Evolutionary conservation across 2,329 filamentous ascomycete genomes (phyloP).

Genomic region (Colletotrichum acutatum): DNA sequence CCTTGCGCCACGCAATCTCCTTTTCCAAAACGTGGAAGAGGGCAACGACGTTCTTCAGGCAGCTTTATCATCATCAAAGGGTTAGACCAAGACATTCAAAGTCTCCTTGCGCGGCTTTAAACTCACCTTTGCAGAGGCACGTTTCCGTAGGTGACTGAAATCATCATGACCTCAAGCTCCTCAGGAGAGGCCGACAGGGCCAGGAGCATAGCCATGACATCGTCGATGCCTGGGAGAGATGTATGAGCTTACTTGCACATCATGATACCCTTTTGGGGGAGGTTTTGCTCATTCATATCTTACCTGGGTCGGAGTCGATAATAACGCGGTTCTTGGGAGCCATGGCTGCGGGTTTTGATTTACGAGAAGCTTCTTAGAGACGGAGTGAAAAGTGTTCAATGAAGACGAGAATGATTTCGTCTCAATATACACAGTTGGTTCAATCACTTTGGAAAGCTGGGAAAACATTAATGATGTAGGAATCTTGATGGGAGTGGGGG

Average conservation of each 20-base stretch:
- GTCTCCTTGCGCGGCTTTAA: not conserved
- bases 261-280: not conserved
- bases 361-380: not conserved
- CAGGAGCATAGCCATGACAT: conserved; percentile 87
- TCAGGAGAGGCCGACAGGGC: conserved; percentile 84
- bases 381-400: not conserved
- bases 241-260: not conserved
- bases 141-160: conserved; percentile 95
- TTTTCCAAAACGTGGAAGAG: conserved; percentile 93
- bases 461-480: not conserved
- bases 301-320: conserved; percentile 94
- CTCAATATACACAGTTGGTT: not conserved
- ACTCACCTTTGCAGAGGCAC: conserved; percentile 83
- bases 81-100: not conserved
- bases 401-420: not conserved
- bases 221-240: conserved; percentile 76
- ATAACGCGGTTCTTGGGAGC: conserved; percentile 81
- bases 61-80: conserved; percentile 65
- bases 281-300: conserved; percentile 22
- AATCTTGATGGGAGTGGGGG: conserved; percentile 9
- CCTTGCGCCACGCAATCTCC: conserved; percentile 84
- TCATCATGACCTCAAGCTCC: conserved; percentile 85
- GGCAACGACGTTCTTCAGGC: conserved; percentile 87
- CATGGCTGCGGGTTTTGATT: conserved; percentile 56
- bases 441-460: not conserved